Conservation (phyloP, 768 basidiomycete species). For the Polyporus arcularius region DNA sequence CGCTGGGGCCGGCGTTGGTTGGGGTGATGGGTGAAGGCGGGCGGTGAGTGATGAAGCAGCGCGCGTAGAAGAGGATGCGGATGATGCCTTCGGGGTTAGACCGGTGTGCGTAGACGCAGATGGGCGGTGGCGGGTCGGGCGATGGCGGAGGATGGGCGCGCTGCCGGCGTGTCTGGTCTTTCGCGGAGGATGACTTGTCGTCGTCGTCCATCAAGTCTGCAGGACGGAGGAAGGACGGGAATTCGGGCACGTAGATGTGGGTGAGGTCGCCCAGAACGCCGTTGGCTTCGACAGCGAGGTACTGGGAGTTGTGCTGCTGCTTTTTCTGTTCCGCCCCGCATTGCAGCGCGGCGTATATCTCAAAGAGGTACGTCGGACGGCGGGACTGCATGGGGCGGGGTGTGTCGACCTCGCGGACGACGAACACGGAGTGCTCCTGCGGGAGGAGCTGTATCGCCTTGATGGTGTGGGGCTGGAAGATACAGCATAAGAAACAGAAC, state of each 20-base stretch:
- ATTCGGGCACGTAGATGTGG: constrained; percentile 15
- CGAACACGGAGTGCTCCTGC: constrained; percentile 20
- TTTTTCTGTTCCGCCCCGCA: constrained; percentile 2
- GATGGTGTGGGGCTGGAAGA: constrained; percentile 10
- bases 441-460: constrained; percentile 23
- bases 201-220: neutral
- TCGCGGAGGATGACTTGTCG: no score
- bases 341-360: constrained; percentile 16
- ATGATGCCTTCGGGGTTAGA: constrained; percentile 1
- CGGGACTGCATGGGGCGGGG: neutral
- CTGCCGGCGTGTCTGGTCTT: neutral
- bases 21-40: neutral
- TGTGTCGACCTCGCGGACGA: constrained; percentile 21
- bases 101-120: constrained; percentile 4
- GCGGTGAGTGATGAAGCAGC: neutral
- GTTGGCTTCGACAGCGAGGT: neutral
- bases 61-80: constrained; percentile 12
- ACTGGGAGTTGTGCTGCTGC: neutral
- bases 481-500: neutral
- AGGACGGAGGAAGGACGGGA: constrained; percentile 2
- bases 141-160: neutral
- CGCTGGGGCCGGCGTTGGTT: no score
- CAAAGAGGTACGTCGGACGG: constrained; percentile 12
- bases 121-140: neutral
- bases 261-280: neutral